These are phyloP conservation scores for Pleurotus pulmonarius DNA, from an alignment of 768 basidiomycete species.

Conservation along the genomic window DNA sequence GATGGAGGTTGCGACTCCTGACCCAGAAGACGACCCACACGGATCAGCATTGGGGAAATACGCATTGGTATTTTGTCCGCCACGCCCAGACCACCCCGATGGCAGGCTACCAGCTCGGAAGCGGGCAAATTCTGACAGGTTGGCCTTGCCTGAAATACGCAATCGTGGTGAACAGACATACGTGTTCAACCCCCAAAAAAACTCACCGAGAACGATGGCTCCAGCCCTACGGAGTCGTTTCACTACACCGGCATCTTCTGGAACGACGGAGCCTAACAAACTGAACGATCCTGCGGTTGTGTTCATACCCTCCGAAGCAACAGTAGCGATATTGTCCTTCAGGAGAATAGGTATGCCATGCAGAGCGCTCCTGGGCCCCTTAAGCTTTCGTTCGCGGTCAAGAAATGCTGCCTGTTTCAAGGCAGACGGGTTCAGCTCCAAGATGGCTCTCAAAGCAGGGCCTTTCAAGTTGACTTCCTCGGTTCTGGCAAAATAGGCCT, in stretches of 20 bases:
- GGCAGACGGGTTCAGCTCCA: conserved; percentile 55
- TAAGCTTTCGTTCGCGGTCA: conserved; percentile 39
- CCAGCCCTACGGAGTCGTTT: conserved; percentile 24
- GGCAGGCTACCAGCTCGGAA: conserved; percentile 42
- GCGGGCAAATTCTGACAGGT: conserved; percentile 52
- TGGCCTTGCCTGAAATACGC: conserved; percentile 39
- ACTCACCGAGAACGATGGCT: conserved; percentile 4
- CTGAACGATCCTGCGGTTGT: conserved; percentile 32
- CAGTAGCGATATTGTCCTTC: conserved; percentile 8
- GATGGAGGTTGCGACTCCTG: conserved; percentile 49
- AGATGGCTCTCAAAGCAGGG: conserved; percentile 51
- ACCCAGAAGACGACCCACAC: conserved; percentile 58
- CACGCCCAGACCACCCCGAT: conserved; percentile 56
- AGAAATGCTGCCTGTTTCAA: conserved; percentile 46
- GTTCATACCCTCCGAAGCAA: conserved; percentile 6
- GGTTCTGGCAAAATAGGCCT: conserved; percentile 67
- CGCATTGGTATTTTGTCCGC: conserved; percentile 48
- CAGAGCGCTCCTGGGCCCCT: conserved; percentile 35
- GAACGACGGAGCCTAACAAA: conserved; percentile 38
- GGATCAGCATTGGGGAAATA: conserved; percentile 51
- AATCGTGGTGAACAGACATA: background rate
- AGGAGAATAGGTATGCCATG: conserved; percentile 8
- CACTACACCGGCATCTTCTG: conserved; percentile 43
- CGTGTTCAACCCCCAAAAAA: too few relatives aligned
- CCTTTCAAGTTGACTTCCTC: conserved; percentile 65